phyloP scores from a whole-genome alignment of 345 rosid species.

The Gossypioides kirkii region DNA sequence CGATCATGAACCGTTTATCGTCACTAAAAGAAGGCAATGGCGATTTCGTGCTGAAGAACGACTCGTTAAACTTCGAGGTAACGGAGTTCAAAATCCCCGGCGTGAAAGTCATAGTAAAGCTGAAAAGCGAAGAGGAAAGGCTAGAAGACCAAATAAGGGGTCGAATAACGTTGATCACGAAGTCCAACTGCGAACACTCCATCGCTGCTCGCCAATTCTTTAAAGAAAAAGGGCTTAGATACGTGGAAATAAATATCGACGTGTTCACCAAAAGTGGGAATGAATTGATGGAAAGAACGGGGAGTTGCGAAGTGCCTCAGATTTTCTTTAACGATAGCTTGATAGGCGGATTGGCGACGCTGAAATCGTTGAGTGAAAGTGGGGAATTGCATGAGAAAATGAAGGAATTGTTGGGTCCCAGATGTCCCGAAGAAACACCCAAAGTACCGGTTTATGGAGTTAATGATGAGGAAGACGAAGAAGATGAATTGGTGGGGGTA shows the following conservation, averaged over 20 bases:
- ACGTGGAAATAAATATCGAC: slow-evolving; percentile 80
- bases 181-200: slow-evolving; percentile 77
- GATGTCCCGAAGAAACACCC: slow-evolving; percentile 58
- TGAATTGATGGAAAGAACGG: slow-evolving; percentile 61
- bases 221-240: slow-evolving; percentile 46
- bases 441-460: slow-evolving; percentile 54
- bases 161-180: slow-evolving; percentile 59
- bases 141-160: slow-evolving; percentile 37
- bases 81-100: slow-evolving; percentile 72
- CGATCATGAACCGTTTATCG: slow-evolving; percentile 46
- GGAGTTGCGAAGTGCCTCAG: slow-evolving; percentile 67
- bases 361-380: slow-evolving; percentile 74
- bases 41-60: slow-evolving; percentile 1
- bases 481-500: slow-evolving; percentile 45
- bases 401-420: slow-evolving; percentile 43
- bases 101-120: slow-evolving; percentile 59
- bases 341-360: slow-evolving; percentile 71
- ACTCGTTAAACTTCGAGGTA: slow-evolving; percentile 32
- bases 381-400: slow-evolving; percentile 54
- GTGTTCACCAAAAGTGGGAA: slow-evolving; percentile 55
- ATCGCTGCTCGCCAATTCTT: slow-evolving; percentile 70
- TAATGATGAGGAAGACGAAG: slow-evolving; percentile 48
- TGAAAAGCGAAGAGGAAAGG: slow-evolving; percentile 33
- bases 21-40: slow-evolving; percentile 23
- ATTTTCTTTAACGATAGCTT: slow-evolving; percentile 78